Conservation (phyloP, 2,329 filamentous ascomycete genomes). For the Cercospora sp. region DNA sequence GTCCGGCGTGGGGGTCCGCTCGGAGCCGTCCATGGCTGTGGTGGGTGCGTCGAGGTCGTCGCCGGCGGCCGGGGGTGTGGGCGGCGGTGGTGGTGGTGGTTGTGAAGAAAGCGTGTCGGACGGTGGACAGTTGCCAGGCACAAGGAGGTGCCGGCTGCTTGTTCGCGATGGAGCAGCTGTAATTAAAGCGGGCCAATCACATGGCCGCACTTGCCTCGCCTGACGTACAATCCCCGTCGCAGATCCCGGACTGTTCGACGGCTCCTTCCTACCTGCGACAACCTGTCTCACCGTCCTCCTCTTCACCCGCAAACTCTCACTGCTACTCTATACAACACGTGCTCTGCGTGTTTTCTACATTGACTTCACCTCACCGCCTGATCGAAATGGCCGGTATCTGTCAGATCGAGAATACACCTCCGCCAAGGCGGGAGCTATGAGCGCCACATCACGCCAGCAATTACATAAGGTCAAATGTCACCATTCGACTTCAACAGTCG, state of each 20-base stretch:
- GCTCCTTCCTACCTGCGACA: background rate
- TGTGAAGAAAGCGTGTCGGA: background rate
- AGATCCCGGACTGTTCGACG: conserved; percentile 1
- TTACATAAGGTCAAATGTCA: background rate
- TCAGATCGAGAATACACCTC: background rate
- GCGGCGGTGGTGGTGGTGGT: background rate
- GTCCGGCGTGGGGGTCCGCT: conserved; percentile 35
- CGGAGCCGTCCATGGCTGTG: conserved; percentile 30
- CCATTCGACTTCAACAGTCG: background rate
- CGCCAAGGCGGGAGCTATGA: background rate
- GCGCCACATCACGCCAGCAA: background rate
- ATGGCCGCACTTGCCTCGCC: background rate
- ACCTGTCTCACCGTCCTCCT: background rate
- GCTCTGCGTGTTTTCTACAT: background rate
- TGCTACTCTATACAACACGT: background rate
- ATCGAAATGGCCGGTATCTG: background rate
- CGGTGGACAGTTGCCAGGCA: background rate
- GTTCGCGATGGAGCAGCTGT: conserved; percentile 1
- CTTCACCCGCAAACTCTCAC: background rate
- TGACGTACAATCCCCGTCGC: background rate
- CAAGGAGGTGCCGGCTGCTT: background rate
- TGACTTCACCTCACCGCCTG: background rate
- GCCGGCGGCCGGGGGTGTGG: background rate
- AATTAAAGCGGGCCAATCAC: conserved; percentile 8
- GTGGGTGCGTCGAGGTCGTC: conserved; percentile 10